Evolutionary conservation across 192 early-diverging fungal species (phyloP), one percentile per base, ranked within the genome.

Genomic region (Linnemannia hyalina): DNA sequence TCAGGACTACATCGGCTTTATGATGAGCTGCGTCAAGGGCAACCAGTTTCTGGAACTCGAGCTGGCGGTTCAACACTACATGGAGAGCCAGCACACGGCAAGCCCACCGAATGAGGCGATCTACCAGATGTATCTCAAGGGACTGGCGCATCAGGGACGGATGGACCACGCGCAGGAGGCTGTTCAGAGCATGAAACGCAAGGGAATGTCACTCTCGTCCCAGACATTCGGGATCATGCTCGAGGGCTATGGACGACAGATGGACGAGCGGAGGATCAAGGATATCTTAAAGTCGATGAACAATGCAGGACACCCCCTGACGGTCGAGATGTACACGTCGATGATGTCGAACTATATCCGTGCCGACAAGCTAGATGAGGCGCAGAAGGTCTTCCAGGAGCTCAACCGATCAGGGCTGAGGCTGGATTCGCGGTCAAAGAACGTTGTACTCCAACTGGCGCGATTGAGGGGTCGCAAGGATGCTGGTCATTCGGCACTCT

Each of bases 111-210:
- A 69, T 32, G 79, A 81, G 49, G 41, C 16, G 10, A 74, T 86
- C 70, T 86, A 76, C 38, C 79, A 75, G 18, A 70, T 78, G 63
- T 86, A 73, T 55, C 80, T 86, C 65, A 80, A 86, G 47, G 75
- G 75, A 32, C 65, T 86, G 5, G 70, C 74, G 16, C 54, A 72
- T 32, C 70, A 74, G 38, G 75, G 55, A 23, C 68, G 70, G 5
- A 81, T 86, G 75, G 79, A 80, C 0, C 84, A 86, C 6, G 84
- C 84, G 1, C 84, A 86, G 16, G 84, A 81, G 47, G 84, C 74
- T 23, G 68, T 86, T 26, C 35, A 81, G 23, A 63, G 72, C 29
- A 86, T 86, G 84, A 80, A 70, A 44, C 75, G 65, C 47, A 76
- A 46, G 36, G 79, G 75, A 9, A 26, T 86, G 16, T 32, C 29